Evolutionary conservation across 2,329 filamentous ascomycete species (phyloP).

Genomic region (Diaporthe vaccinii): DNA sequence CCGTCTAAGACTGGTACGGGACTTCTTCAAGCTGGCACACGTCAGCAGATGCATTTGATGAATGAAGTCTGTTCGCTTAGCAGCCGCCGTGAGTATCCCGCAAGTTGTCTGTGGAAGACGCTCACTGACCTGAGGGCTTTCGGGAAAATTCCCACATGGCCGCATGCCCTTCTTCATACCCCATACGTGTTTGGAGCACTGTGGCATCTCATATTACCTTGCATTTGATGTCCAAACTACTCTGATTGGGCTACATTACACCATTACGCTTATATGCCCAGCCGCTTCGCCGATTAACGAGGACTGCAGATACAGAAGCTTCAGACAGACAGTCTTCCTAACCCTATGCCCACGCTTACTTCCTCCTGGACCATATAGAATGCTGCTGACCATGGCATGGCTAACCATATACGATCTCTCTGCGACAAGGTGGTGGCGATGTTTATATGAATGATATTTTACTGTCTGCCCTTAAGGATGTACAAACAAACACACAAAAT

Average conservation of each 20-base stretch:
- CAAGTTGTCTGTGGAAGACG: not conserved
- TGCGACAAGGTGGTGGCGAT: not conserved
- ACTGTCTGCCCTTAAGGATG: not conserved
- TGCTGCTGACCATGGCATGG: not conserved
- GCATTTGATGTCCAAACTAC: not conserved
- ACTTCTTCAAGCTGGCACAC: not conserved
- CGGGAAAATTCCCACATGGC: not conserved
- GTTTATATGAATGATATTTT: not conserved
- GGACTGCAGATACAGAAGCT: not conserved
- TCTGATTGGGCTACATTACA: not conserved
- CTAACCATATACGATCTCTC: too few relatives aligned
- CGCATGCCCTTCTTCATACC: not conserved
- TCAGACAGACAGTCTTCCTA: not conserved
- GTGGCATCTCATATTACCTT: not conserved
- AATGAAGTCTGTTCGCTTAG: too few relatives aligned
- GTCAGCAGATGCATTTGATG: not conserved
- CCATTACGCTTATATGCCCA: not conserved
- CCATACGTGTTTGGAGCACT: not conserved
- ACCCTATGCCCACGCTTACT: not conserved
- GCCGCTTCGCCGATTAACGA: not conserved
- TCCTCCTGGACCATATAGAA: not conserved
- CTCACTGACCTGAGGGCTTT: not conserved
- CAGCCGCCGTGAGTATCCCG: not conserved
- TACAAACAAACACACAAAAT: constrained; percentile 9
- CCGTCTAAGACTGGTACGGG: too few relatives aligned